These are phyloP conservation scores for Hortaea werneckii DNA, from an alignment of 2,329 filamentous ascomycete genomes.

Conservation along the genomic window DNA sequence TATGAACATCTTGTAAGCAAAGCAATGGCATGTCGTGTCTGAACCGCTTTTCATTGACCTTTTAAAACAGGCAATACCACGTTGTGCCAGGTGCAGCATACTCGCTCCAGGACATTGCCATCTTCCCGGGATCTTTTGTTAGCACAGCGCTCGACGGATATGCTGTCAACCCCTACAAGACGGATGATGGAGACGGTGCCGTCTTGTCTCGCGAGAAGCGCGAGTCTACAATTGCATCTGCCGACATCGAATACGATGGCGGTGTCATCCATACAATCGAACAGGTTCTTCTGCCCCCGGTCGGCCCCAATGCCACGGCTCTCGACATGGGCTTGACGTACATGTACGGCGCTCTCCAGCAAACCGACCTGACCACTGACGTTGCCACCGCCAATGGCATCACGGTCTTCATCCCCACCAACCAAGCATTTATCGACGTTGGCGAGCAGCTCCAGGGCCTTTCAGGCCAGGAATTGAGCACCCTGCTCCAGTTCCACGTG, in stretches of 20 bases:
- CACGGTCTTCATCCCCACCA: constrained; percentile 53
- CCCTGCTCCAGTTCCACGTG: neutral
- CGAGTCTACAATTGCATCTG: neutral
- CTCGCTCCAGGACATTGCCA: neutral
- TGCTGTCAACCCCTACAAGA: neutral
- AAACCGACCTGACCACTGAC: constrained; percentile 25
- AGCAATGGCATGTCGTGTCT: no score
- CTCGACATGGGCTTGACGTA: neutral
- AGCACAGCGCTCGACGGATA: neutral
- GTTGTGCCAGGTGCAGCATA: neutral
- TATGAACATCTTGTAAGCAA: neutral
- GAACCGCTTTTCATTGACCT: no score
- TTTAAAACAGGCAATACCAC: neutral
- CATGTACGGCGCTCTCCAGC: constrained; percentile 13
- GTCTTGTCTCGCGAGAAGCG: neutral
- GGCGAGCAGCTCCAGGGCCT: constrained; percentile 21
- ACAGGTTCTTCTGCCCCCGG: constrained; percentile 26
- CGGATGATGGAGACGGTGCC: neutral
- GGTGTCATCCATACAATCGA: constrained; percentile 35
- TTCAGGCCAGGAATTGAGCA: neutral
- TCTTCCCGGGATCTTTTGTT: neutral
- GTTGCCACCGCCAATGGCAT: constrained; percentile 36
- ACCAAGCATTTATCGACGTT: constrained; percentile 48
- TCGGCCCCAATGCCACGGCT: neutral
- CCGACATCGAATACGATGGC: neutral